phyloP scores from a whole-genome alignment of 768 basidiomycete species.

The Leccinum truebloodii region DNA sequence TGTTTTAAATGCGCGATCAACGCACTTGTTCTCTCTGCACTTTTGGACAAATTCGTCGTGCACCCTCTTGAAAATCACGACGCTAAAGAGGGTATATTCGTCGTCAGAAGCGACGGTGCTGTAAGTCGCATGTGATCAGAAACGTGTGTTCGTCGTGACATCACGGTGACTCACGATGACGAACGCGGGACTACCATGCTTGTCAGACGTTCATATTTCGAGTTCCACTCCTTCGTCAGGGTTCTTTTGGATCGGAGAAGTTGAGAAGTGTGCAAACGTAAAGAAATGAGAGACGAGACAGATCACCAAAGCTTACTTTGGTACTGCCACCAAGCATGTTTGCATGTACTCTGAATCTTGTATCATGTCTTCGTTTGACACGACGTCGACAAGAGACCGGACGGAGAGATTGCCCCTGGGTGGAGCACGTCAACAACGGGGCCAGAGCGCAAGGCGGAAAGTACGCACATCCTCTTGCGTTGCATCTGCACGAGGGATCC shows the following conservation, averaged over 20 bases:
- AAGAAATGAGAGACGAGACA: slow-evolving; percentile 1
- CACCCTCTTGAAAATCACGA: slow-evolving; percentile 87
- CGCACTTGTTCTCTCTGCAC: slow-evolving; percentile 92
- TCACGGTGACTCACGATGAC: slow-evolving; percentile 58
- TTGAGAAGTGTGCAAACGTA: slow-evolving; percentile 16
- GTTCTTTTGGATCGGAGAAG: slow-evolving; percentile 47
- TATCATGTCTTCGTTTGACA: slow-evolving; percentile 79
- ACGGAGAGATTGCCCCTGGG: slow-evolving; percentile 92
- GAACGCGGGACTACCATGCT: slow-evolving; percentile 94
- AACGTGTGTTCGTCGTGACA: slow-evolving; percentile 17
- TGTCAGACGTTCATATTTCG: slow-evolving; percentile 84
- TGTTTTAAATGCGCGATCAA: too few relatives aligned
- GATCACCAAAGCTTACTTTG: slow-evolving; percentile 61
- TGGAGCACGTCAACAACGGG: slow-evolving; percentile 7
- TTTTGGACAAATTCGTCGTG: slow-evolving; percentile 93
- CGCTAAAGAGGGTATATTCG: slow-evolving; percentile 83
- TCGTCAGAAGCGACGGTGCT: slow-evolving; percentile 83
- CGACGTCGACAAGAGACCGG: slow-evolving; percentile 81
- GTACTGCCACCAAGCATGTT: slow-evolving; percentile 89
- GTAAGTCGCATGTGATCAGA: slow-evolving; percentile 20
- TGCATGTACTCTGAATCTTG: slow-evolving; percentile 93
- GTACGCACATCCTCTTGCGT: slow-evolving; percentile 84
- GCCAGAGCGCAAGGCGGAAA: slow-evolving; percentile 2
- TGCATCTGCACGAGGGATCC: slow-evolving; percentile 90
- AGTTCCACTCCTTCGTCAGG: slow-evolving; percentile 83